Evolutionary conservation across 169 alveolate species (phyloP), one percentile per base, ranked within the genome.

Genomic region (Plasmodium blacklocki): DNA sequence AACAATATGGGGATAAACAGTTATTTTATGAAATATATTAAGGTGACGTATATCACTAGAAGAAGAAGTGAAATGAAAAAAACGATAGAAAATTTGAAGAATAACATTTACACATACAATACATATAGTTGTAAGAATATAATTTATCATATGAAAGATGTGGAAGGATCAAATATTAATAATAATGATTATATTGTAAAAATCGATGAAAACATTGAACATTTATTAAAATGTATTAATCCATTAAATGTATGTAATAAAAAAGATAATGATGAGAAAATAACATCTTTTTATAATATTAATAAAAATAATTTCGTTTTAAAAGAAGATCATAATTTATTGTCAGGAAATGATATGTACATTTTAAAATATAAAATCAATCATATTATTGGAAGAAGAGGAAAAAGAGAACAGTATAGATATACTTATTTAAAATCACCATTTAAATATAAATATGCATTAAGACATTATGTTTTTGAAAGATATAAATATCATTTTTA

Each of bases 381-480:
- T 50, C 78, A 76, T 14, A 21, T 76, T 19, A 43, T 76, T 49
- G 89, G 75, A 1, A 64, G 15, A 49, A 76, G 89, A 29, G 89
- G 89, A n/a, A 76, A 62, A 64, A 88, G 96, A 21, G 92, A 93
- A 43, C 95, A 94, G 43, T 93, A 93, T 89, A 66, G 96, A 58
- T 94, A 92, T 52, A 93, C 96, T 12, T 93, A 93, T 39, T 74
- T 93, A 19, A 93, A 93, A 58, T 93, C 96, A 12, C 88, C 94
- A 2, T 93, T 93, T 54, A 93, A 93, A 91, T 94, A 93, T 71
- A 73, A 94, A 73, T 89, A 92, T 88, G 96, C 96, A 32, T 92
- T 93, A 15, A 73, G 96, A 18, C 96, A 93, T 73, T 93, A 93
- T 71, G 96, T 93, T 52, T 93, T 93, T 85, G 96, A 93, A 74